These are phyloP conservation scores for Tricholoma flavovirens DNA, from an alignment of 768 basidiomycete genomes.

Conservation along the genomic window DNA sequence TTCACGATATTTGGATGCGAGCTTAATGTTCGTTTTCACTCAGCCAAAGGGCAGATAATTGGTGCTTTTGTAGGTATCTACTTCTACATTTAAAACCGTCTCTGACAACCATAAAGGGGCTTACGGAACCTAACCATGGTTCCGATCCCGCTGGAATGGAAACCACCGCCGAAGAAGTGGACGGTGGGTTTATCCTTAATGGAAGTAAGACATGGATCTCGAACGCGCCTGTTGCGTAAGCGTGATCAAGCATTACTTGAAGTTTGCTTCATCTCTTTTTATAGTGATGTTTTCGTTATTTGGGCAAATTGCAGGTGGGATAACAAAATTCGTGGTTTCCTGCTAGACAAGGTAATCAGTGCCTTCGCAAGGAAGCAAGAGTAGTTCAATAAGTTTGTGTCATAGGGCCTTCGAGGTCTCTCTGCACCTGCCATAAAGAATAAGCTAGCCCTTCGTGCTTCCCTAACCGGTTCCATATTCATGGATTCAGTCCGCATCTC, in stretches of 20 bases:
- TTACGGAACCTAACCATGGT: constrained; percentile 96
- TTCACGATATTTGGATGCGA: no score
- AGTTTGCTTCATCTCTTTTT: constrained; percentile 5
- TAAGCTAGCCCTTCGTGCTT: constrained; percentile 86
- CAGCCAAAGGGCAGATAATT: constrained; percentile 79
- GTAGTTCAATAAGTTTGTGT: background rate
- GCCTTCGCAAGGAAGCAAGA: background rate
- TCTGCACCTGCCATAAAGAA: constrained; percentile 86
- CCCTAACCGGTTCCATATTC: constrained; percentile 81
- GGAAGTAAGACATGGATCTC: constrained; percentile 99
- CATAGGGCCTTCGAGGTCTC: constrained; percentile 74
- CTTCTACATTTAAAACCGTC: constrained; percentile 3
- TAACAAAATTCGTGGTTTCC: constrained; percentile 80
- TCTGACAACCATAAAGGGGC: constrained; percentile 46
- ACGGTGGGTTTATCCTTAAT: constrained; percentile 79
- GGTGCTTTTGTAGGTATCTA: constrained; percentile 82
- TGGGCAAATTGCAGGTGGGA: constrained; percentile 98
- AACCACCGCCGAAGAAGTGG: constrained; percentile 78
- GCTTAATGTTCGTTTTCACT: background rate
- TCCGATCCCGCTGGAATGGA: constrained; percentile 99
- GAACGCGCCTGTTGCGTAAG: constrained; percentile 86
- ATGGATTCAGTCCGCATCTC: constrained; percentile 86
- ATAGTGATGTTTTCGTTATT: constrained; percentile 81
- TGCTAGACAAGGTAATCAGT: constrained; percentile 76
- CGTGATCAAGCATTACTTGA: background rate